Evolutionary conservation across 495 filamentous ascomycete genomes (phyloP), one percentile per base, ranked within the genome.

Genomic region (Penicillium egyptiacum): DNA sequence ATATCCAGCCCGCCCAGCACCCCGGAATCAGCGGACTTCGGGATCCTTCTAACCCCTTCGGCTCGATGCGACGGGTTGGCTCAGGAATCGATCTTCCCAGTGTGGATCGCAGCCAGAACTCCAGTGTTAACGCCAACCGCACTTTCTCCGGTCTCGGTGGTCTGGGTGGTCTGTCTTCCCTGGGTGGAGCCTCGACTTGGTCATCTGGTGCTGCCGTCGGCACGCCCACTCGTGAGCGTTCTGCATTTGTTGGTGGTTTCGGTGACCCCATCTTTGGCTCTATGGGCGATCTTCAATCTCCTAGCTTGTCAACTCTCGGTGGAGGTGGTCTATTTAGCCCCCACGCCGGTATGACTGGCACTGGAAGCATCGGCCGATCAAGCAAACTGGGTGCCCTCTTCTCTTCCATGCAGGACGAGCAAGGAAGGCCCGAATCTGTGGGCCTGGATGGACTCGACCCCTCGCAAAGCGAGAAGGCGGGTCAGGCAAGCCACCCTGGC

Each of bases 321-420:
- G 83, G 80, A 35, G 73, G 79, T 37, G 76, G 80, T 28, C 75
- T 81, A 28, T 81, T 84, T 51, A 81, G 79, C 54, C 76, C 79
- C 25, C 71, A 76, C 55, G 63, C 65, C 19, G 81, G 75, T 28
- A 73, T 81, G 23, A 70, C 72, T 37, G 72, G 72, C 9, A 74
- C 75, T 40, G 77, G 78, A 30, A 81, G 83, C 31, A 76, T 86
- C 39, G 85, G 86, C 30, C 84, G 93, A 51, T 85, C 84, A 0
- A 93, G 90, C 72, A 95, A 91, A 70, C 75, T 98, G 50, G 88
- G 88, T 1, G 92, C 91, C 2, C 79, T 98, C 39, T 96, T 98
- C 66, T 91, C 93, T 14, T 85, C 87, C 3, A 92, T 95, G 87
- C 90, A 94, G 68, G 90, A 92, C 49, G 83, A 86, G 3, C 70